Evolutionary conservation across 208 protist species (phyloP).

Genomic region (Leptomonas pyrrhocoris): DNA sequence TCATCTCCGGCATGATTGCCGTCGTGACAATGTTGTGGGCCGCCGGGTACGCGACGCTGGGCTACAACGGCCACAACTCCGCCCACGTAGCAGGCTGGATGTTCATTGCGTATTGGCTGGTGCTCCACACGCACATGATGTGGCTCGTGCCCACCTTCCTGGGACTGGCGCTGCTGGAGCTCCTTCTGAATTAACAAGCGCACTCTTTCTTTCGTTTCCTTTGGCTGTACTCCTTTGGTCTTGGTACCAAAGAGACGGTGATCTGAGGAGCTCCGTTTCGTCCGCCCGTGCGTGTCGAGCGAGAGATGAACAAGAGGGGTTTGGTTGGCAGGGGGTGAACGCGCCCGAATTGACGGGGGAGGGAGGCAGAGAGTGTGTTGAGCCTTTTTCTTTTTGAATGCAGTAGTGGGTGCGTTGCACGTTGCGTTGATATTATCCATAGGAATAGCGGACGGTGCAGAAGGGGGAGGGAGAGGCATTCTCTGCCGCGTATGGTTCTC

Average conservation of each 20-base stretch:
- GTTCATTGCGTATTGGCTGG: constrained; percentile 84
- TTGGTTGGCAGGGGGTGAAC: no score
- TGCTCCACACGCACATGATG: constrained; percentile 86
- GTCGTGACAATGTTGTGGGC: constrained; percentile 86
- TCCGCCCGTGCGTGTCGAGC: no score
- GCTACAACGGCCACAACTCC: constrained; percentile 85
- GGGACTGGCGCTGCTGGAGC: constrained; percentile 50
- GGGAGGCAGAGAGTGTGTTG: no score
- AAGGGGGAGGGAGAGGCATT: neutral
- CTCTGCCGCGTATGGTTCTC: neutral
- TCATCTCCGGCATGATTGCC: constrained; percentile 81
- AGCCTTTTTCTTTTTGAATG: constrained; percentile 2
- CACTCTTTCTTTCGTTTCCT: neutral
- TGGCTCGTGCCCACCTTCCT: constrained; percentile 56
- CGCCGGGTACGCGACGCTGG: constrained; percentile 83
- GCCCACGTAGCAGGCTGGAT: constrained; percentile 78
- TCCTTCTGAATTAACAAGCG: constrained; percentile 68
- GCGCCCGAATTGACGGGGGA: no score
- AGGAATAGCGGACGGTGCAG: constrained; percentile 20
- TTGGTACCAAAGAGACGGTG: no score
- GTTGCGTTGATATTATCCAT: neutral
- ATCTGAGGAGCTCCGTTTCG: no score
- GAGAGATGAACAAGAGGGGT: no score
- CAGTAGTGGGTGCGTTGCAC: no score
- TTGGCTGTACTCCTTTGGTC: neutral